A percentile compares a stretch with the other conserved stretches of the same genome.
These are phyloP conservation scores for Leccinellum albellum DNA, from an alignment of 768 basidiomycete genomes.

Conservation along the genomic window DNA sequence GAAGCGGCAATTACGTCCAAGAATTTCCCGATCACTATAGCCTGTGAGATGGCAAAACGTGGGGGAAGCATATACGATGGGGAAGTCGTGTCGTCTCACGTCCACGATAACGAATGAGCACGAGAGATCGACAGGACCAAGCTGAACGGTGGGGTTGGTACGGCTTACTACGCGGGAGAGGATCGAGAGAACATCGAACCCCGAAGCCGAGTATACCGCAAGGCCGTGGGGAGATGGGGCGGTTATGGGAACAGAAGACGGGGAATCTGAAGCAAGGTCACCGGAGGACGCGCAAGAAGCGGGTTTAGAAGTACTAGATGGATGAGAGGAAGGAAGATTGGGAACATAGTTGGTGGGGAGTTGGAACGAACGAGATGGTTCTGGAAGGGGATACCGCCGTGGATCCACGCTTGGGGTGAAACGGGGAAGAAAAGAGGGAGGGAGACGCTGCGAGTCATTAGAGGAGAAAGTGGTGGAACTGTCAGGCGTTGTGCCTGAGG, in stretches of 20 bases:
- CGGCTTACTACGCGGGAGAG: conserved; percentile 74
- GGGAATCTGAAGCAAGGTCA: not conserved
- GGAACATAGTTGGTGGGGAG: conserved; percentile 5
- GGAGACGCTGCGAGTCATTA: not conserved
- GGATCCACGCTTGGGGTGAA: conserved; percentile 1
- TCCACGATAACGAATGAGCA: conserved; percentile 94
- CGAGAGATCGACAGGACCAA: conserved; percentile 90
- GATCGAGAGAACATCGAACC: conserved; percentile 85
- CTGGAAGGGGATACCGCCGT: conserved; percentile 5
- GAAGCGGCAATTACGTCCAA: conserved; percentile 88
- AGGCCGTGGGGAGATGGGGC: conserved; percentile 35
- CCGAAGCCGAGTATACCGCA: conserved; percentile 83
- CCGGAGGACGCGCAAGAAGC: conserved; percentile 4
- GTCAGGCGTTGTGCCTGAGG: conserved; percentile 1
- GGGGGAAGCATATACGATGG: conserved; percentile 89
- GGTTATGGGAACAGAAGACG: conserved; percentile 8
- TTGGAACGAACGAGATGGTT: conserved; percentile 3
- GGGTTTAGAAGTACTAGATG: conserved; percentile 5
- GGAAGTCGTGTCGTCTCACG: conserved; percentile 71
- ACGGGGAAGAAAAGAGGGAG: not conserved
- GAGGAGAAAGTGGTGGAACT: not conserved
- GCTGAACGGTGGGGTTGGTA: conserved; percentile 64
- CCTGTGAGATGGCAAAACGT: conserved; percentile 77
- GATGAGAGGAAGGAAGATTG: not conserved
- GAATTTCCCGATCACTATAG: conserved; percentile 68